phyloP scores from a whole-genome alignment of 1,284 basidiomycete species.

The Tilletiaria anomala region DNA sequence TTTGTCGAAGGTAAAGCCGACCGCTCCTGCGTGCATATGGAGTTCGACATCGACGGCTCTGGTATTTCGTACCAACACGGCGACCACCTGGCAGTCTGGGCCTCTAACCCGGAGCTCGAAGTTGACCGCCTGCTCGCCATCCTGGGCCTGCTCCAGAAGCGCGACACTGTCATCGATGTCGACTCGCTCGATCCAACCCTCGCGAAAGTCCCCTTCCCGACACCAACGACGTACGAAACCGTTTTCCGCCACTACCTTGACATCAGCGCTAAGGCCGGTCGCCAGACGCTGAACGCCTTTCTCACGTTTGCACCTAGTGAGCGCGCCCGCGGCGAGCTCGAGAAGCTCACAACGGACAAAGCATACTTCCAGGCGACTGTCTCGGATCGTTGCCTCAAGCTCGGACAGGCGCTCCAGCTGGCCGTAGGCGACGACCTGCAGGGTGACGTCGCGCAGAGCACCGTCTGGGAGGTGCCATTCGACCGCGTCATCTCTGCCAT shows the following conservation, averaged over 20 bases:
- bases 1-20: conserved; percentile 56
- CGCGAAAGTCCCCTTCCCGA: conserved; percentile 96
- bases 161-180: conserved; percentile 63
- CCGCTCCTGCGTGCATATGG: conserved; percentile 87
- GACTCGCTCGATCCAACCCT: conserved; percentile 92
- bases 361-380: conserved; percentile 66
- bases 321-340: conserved; percentile 59
- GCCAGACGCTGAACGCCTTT: conserved; percentile 75
- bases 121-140: conserved; percentile 74
- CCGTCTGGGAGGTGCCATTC: conserved; percentile 84
- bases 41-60: conserved; percentile 84
- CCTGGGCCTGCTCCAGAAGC: conserved; percentile 58
- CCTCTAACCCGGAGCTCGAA: conserved; percentile 78
- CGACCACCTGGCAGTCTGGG: conserved; percentile 95
- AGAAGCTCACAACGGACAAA: conserved; percentile 70
- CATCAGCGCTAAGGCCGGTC: conserved; percentile 77
- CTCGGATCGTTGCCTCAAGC: conserved; percentile 65
- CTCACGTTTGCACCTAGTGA: conserved; percentile 76
- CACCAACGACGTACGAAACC: conserved; percentile 83
- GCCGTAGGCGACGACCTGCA: conserved; percentile 62
- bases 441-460: conserved; percentile 48
- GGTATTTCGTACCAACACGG: conserved; percentile 98
- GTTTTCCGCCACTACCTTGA: conserved; percentile 95
- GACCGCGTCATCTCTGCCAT: conserved; percentile 87
- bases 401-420: conserved; percentile 78